These are phyloP conservation scores for Skeletonema tropicum DNA, from an alignment of 108 stramenopile genomes.

Conservation along the genomic window DNA sequence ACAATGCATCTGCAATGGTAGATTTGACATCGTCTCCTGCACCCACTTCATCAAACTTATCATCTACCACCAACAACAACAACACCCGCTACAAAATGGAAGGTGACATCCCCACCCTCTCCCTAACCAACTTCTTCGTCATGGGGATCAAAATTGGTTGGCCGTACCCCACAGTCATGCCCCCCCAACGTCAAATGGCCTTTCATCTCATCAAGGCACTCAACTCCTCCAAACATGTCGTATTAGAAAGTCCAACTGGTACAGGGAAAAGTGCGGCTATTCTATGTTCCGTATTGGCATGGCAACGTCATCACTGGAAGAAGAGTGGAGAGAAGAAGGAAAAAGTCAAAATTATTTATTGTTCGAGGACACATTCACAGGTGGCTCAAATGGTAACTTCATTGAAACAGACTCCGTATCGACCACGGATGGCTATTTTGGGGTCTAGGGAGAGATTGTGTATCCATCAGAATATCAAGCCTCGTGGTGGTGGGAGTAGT, in stretches of 20 bases:
- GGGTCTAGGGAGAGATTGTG: slow-evolving; percentile 92
- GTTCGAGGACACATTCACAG: slow-evolving; percentile 93
- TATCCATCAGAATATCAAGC: slow-evolving; percentile 65
- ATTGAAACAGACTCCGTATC: slow-evolving; percentile 88
- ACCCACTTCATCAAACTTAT: background rate
- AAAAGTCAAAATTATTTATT: slow-evolving; percentile 82
- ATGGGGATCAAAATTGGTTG: slow-evolving; percentile 75
- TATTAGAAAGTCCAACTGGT: slow-evolving; percentile 81
- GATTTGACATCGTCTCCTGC: slow-evolving; percentile 5
- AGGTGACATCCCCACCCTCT: slow-evolving; percentile 64
- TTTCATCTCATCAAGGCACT: slow-evolving; percentile 74
- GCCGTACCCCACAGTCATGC: slow-evolving; percentile 69
- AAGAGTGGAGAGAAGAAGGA: background rate
- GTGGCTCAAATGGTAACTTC: slow-evolving; percentile 93
- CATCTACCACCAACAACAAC: background rate
- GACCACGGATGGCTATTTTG: slow-evolving; percentile 87
- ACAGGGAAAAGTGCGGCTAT: slow-evolving; percentile 85
- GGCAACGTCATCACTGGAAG: slow-evolving; percentile 62
- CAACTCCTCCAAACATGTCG: slow-evolving; percentile 66
- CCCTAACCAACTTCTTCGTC: slow-evolving; percentile 58
- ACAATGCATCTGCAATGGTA: background rate
- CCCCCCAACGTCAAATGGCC: slow-evolving; percentile 81
- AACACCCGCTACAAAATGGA: slow-evolving; percentile 48
- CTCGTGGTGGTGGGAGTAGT: slow-evolving; percentile 25
- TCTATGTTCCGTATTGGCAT: slow-evolving; percentile 73